A percentile compares a stretch with the other conserved stretches of the same genome.
These are phyloP conservation scores for Gelatoporia subvermispora DNA, from an alignment of 768 basidiomycete genomes.

Conservation along the genomic window DNA sequence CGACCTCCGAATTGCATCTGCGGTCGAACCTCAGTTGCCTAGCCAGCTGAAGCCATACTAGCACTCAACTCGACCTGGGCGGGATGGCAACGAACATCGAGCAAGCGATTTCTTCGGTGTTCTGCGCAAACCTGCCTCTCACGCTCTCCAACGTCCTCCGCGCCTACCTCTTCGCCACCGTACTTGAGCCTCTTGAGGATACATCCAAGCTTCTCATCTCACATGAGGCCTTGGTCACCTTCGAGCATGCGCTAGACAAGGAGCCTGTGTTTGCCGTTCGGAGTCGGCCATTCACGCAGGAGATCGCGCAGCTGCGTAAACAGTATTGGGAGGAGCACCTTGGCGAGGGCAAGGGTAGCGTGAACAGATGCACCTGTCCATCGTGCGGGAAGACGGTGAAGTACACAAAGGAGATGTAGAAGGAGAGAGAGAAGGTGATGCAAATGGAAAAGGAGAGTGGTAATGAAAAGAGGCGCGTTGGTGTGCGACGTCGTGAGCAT, in stretches of 20 bases:
- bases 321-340: conserved; percentile 5
- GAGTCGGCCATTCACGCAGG: background rate
- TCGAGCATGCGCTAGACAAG: conserved; percentile 8
- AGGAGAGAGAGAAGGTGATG: background rate
- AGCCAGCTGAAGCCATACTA: no score
- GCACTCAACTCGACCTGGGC: no score
- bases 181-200: background rate
- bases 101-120: conserved; percentile 3
- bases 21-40: no score
- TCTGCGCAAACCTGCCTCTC: background rate
- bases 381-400: conserved; percentile 2
- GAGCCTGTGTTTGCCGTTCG: conserved; percentile 1
- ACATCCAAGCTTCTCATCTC: background rate
- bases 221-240: conserved; percentile 3
- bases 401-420: background rate
- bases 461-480: background rate
- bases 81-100: conserved; percentile 6
- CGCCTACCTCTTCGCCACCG: conserved; percentile 1
- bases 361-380: conserved; percentile 3
- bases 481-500: background rate
- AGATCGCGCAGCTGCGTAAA: conserved; percentile 4
- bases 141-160: conserved; percentile 3
- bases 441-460: background rate
- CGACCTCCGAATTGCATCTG: no score
- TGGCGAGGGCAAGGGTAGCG: background rate